These are phyloP conservation scores for Peronospora tabacina DNA, from an alignment of 352 stramenopile species.

Conservation along the genomic window DNA sequence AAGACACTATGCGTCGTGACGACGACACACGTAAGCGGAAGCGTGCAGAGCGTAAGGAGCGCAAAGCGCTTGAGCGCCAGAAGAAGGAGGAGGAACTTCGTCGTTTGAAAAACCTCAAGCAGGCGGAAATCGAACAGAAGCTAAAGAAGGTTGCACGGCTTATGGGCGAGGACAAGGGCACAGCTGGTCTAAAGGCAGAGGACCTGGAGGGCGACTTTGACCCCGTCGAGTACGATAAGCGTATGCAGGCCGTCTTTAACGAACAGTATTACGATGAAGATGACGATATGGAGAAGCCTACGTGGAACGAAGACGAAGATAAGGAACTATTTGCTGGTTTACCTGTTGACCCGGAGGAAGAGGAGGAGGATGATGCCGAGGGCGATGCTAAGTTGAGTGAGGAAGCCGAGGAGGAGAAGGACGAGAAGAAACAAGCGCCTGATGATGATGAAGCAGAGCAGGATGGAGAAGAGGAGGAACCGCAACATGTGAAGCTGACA, in stretches of 20 bases:
- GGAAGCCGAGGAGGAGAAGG: constrained; percentile 30
- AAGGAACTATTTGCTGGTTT: constrained; percentile 75
- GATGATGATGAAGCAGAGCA: constrained; percentile 50
- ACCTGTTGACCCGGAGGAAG: constrained; percentile 57
- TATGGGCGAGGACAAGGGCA: constrained; percentile 48
- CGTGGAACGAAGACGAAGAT: constrained; percentile 78
- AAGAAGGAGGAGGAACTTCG: constrained; percentile 96
- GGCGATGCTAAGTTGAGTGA: constrained; percentile 23
- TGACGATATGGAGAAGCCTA: constrained; percentile 65
- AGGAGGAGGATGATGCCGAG: constrained; percentile 21
- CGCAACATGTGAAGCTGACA: constrained; percentile 39
- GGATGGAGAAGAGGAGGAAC: constrained; percentile 34
- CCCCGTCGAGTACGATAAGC: constrained; percentile 93
- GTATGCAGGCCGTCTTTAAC: constrained; percentile 95
- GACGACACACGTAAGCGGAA: constrained; percentile 95
- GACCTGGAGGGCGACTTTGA: constrained; percentile 95
- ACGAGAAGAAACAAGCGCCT: constrained; percentile 23
- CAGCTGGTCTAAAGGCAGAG: constrained; percentile 44
- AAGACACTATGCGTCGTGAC: constrained; percentile 90
- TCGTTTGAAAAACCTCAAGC: constrained; percentile 97
- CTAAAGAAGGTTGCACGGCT: constrained; percentile 87
- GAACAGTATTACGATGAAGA: constrained; percentile 96
- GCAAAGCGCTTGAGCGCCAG: constrained; percentile 92
- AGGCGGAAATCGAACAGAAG: constrained; percentile 92
- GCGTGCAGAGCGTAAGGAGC: constrained; percentile 88